Conservation (phyloP, 2,329 filamentous ascomycete species). For the Arthrobotrys megalospora region DNA sequence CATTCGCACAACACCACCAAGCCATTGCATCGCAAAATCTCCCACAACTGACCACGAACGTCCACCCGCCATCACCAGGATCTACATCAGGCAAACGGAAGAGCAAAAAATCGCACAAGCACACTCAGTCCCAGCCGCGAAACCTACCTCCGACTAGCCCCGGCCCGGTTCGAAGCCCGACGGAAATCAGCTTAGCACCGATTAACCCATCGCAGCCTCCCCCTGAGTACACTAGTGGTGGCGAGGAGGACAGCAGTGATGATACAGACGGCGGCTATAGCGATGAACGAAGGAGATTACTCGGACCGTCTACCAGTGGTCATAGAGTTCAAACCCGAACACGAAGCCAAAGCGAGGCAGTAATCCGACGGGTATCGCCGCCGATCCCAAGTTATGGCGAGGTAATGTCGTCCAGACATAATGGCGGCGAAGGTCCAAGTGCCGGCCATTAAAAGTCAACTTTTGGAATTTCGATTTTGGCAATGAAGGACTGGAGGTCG, state of each 20-base stretch:
- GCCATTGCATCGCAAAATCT: constrained; percentile 70
- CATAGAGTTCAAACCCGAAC: constrained; percentile 40
- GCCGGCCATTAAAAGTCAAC: constrained; percentile 8
- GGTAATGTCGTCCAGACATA: constrained; percentile 51
- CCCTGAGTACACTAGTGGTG: constrained; percentile 61
- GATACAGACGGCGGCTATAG: constrained; percentile 43
- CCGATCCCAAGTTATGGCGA: constrained; percentile 59
- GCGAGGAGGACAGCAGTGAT: constrained; percentile 59
- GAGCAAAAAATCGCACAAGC: constrained; percentile 67
- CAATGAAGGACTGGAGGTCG: neutral
- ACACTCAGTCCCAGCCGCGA: constrained; percentile 76
- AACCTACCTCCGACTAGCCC: constrained; percentile 82
- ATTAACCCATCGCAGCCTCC: constrained; percentile 62
- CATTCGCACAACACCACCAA: constrained; percentile 60
- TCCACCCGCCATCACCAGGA: constrained; percentile 66
- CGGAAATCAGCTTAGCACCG: constrained; percentile 91
- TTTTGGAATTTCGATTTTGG: constrained; percentile 11
- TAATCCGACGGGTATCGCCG: constrained; percentile 49
- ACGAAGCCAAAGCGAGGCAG: constrained; percentile 56
- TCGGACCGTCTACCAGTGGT: constrained; percentile 48
- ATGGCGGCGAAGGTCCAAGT: constrained; percentile 46
- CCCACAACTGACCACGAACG: constrained; percentile 68
- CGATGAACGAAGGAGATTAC: constrained; percentile 50
- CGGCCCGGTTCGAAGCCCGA: constrained; percentile 89
- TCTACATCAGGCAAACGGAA: constrained; percentile 67